Conservation (phyloP, 2,329 filamentous ascomycete species). For the Apiospora arundinis region DNA sequence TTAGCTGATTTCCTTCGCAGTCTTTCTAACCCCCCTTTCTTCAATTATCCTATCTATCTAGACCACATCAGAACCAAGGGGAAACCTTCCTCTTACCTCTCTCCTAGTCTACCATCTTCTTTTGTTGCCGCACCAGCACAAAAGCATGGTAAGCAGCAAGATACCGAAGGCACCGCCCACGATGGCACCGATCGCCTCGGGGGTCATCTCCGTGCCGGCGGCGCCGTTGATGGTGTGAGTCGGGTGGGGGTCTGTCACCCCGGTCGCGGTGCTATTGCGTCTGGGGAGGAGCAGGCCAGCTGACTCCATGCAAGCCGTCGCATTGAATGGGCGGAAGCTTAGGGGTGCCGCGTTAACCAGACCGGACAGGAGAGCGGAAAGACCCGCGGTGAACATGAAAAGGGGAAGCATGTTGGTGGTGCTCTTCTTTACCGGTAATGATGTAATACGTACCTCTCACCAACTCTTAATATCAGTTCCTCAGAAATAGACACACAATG, state of each 20-base stretch:
- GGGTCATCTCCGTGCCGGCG: background rate
- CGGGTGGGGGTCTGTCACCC: background rate
- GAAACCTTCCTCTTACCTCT: background rate
- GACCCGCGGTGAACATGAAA: background rate
- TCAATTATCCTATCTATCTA: background rate
- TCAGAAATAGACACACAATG: background rate
- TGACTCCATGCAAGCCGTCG: background rate
- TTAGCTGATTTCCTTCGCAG: background rate
- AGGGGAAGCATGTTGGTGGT: background rate
- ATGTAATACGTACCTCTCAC: background rate
- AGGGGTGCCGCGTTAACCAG: background rate
- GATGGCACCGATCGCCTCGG: background rate
- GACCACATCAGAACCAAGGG: background rate
- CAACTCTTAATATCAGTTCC: background rate
- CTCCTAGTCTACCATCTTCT: background rate
- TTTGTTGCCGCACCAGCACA: background rate
- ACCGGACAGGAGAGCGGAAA: background rate
- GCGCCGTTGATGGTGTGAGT: background rate
- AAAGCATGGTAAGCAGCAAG: background rate
- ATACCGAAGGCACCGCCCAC: background rate
- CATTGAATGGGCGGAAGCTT: background rate
- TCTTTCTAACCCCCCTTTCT: background rate
- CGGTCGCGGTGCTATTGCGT: background rate
- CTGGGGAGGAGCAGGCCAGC: background rate
- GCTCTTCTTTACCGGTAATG: background rate